Evolutionary conservation across 2,329 filamentous ascomycete species (phyloP).

Genomic region (Meredithiella fracta): DNA sequence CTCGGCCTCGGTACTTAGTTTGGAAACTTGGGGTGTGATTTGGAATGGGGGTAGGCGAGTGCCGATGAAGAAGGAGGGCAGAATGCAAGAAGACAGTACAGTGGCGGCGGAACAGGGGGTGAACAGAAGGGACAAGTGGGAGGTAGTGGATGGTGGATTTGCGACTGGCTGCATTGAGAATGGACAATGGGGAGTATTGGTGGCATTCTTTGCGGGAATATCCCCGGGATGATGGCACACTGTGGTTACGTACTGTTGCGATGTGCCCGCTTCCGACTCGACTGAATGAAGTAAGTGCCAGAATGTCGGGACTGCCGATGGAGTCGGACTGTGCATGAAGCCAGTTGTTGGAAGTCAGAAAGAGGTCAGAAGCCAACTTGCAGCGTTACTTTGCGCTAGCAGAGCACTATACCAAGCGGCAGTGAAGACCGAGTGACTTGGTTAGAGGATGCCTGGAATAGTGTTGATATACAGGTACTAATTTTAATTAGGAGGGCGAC

Average conservation of each 20-base stretch:
- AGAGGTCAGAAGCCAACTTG: background rate
- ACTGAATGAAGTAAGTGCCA: background rate
- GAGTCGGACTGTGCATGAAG: background rate
- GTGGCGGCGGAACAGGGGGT: background rate
- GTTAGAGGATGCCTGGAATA: no score
- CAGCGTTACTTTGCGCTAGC: background rate
- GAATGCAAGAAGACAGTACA: background rate
- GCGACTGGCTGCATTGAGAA: background rate
- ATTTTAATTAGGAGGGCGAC: no score
- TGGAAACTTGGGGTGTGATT: no score
- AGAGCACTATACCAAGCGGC: background rate
- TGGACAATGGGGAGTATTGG: background rate
- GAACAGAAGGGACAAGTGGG: background rate
- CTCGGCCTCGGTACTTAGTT: background rate
- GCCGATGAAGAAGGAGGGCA: background rate
- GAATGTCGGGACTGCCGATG: background rate
- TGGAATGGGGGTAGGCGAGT: background rate
- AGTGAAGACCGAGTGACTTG: no score
- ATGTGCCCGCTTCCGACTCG: background rate
- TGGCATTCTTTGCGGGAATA: no score
- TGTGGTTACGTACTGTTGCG: background rate
- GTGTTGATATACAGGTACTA: no score
- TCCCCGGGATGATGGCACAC: background rate
- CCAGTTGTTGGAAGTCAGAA: background rate
- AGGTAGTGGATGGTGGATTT: background rate